Percentiles rank a stretch among this genome's conserved stretches.
These are phyloP conservation scores for Clitoria ternatea DNA, from an alignment of 306 rosid species.

Conservation along the genomic window DNA sequence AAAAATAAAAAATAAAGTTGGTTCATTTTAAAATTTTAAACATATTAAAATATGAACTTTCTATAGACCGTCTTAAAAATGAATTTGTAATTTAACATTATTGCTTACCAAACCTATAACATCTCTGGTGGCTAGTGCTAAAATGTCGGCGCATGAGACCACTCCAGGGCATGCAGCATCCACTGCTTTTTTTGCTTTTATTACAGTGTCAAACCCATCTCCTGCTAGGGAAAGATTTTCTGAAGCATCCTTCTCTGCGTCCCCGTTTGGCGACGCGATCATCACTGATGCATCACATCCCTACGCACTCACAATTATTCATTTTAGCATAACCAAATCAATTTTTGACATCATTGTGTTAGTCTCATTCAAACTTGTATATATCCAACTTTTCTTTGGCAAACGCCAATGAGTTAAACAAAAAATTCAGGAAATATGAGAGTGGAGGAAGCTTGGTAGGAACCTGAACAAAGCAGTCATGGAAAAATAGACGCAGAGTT, in stretches of 20 bases:
- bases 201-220: constrained; percentile 87
- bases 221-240: constrained; percentile 76
- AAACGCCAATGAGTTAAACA: background rate
- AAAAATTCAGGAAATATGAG: background rate
- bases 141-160: constrained; percentile 79
- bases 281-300: constrained; percentile 83
- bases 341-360: background rate
- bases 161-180: constrained; percentile 64
- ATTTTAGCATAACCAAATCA: background rate
- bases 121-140: constrained; percentile 79
- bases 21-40: no score
- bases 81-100: background rate
- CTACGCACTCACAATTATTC: constrained; percentile 23
- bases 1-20: no score
- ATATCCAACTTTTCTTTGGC: background rate
- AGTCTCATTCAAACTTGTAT: background rate
- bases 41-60: no score
- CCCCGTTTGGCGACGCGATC: constrained; percentile 56
- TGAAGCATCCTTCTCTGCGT: constrained; percentile 65
- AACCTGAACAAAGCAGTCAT: constrained; percentile 87
- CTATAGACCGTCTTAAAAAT: no score
- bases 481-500: constrained; percentile 79
- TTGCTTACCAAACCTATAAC: constrained; percentile 53
- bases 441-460: background rate
- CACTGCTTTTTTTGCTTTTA: constrained; percentile 69